A percentile compares a stretch with the other conserved stretches of the same genome.
phyloP scores from a whole-genome alignment of 1,284 basidiomycete genomes.

The Rhodotorula sp. region DNA sequence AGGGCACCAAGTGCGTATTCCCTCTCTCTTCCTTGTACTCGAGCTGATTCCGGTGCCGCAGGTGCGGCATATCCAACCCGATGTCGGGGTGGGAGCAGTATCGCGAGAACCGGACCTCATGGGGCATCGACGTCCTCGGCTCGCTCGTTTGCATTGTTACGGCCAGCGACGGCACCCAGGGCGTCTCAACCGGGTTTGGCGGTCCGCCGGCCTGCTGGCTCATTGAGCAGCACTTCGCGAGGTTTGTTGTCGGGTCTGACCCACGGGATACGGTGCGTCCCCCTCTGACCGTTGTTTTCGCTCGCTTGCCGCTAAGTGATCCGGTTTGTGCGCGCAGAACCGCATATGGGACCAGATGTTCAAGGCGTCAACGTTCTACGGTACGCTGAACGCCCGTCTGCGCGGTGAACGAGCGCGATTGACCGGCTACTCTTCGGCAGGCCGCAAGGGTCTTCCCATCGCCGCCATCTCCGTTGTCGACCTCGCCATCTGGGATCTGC shows the following conservation, averaged over 20 bases:
- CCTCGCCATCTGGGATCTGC: conserved; percentile 59
- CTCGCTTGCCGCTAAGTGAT: background rate
- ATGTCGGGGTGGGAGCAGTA: conserved; percentile 59
- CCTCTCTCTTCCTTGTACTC: background rate
- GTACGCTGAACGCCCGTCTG: background rate
- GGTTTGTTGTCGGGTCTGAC: conserved; percentile 59
- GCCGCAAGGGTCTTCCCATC: background rate
- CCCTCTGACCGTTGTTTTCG: background rate
- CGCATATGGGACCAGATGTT: conserved; percentile 57
- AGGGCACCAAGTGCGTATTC: conserved; percentile 32
- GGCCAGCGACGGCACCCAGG: conserved; percentile 57
- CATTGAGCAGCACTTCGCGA: conserved; percentile 59
- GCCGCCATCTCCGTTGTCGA: conserved; percentile 59
- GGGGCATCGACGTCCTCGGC: conserved; percentile 55
- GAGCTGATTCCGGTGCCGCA: background rate
- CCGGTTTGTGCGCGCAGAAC: conserved; percentile 42
- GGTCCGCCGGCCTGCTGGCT: conserved; percentile 62
- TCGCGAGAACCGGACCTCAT: conserved; percentile 51
- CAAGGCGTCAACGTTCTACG: conserved; percentile 35
- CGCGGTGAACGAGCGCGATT: no score
- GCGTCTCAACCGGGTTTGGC: conserved; percentile 59
- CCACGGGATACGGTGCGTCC: conserved; percentile 53
- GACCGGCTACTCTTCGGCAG: background rate
- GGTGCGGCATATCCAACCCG: conserved; percentile 52
- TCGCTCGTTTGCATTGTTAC: conserved; percentile 58